Evolutionary conservation across 1,284 basidiomycete genomes (phyloP).

Genomic region (Pseudozyma flocculosa): DNA sequence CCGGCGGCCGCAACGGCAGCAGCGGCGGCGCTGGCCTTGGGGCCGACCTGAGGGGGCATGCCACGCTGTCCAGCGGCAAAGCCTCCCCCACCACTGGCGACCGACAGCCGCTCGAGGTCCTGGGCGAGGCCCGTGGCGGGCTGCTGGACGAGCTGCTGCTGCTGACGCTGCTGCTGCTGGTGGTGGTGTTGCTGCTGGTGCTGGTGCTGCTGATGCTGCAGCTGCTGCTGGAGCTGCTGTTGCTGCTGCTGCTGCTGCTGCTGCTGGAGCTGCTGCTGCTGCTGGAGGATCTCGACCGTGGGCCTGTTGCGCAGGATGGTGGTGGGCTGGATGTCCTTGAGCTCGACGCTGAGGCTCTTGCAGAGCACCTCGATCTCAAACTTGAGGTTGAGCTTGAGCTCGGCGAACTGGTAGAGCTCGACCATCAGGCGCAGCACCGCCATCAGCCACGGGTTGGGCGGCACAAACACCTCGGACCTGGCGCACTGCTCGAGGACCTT

Average conservation of each 20-base stretch:
- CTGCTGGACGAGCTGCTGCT: constrained; percentile 40
- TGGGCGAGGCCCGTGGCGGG: constrained; percentile 31
- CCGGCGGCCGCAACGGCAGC: constrained; percentile 28
- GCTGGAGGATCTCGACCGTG: constrained; percentile 24
- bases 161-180: constrained; percentile 24
- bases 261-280: constrained; percentile 35
- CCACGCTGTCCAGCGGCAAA: constrained; percentile 15
- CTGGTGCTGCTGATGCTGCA: constrained; percentile 14
- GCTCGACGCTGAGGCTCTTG: constrained; percentile 83
- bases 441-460: constrained; percentile 98
- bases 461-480: constrained; percentile 85
- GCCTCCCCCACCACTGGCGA: constrained; percentile 25
- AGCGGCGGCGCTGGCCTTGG: constrained; percentile 28
- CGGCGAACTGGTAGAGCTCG: constrained; percentile 94
- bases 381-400: constrained; percentile 94
- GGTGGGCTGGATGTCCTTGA: constrained; percentile 82
- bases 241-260: constrained; percentile 31
- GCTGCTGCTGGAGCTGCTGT: constrained; percentile 21
- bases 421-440: constrained; percentile 86
- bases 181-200: constrained; percentile 30
- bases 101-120: constrained; percentile 40
- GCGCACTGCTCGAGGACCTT: constrained; percentile 90
- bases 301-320: constrained; percentile 70
- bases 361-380: constrained; percentile 99
- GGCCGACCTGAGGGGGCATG: constrained; percentile 2